These are phyloP conservation scores for Phylloporus sp. DNA, from an alignment of 768 basidiomycete species.

Conservation along the genomic window DNA sequence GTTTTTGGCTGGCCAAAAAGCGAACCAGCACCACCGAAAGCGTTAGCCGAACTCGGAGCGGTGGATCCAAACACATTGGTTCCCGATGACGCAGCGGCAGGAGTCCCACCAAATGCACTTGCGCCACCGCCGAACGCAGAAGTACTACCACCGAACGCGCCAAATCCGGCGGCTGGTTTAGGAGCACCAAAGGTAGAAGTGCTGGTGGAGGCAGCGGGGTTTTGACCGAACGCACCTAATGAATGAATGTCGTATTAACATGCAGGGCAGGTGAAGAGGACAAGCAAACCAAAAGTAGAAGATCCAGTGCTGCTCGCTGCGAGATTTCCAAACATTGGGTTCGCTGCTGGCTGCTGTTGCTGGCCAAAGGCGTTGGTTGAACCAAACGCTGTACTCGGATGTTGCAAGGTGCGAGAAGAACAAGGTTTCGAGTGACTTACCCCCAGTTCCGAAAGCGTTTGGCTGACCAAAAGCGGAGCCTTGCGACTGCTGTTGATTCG, in stretches of 20 bases:
- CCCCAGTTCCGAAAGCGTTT: conserved; percentile 54
- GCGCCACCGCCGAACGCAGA: conserved; percentile 45
- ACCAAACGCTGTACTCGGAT: conserved; percentile 46
- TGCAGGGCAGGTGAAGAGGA: neutral
- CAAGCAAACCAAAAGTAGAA: conserved; percentile 34
- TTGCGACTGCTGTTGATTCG: conserved; percentile 52
- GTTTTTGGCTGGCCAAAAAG: conserved; percentile 57
- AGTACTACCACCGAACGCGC: conserved; percentile 63
- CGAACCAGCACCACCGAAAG: conserved; percentile 44
- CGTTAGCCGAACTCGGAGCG: conserved; percentile 25
- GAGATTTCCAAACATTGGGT: conserved; percentile 77
- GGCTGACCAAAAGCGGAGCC: conserved; percentile 68
- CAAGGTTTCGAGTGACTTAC: conserved; percentile 32
- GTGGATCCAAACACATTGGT: conserved; percentile 34
- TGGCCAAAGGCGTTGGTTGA: conserved; percentile 56
- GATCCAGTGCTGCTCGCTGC: conserved; percentile 33
- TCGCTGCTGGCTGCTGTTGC: conserved; percentile 61
- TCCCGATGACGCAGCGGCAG: conserved; percentile 29
- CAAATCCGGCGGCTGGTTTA: conserved; percentile 73
- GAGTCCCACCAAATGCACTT: conserved; percentile 38
- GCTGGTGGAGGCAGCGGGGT: conserved; percentile 33
- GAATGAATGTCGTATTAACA: conserved; percentile 5
- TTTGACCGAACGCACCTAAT: conserved; percentile 39
- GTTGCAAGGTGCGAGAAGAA: conserved; percentile 23
- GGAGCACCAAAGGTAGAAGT: conserved; percentile 54